A percentile compares a stretch with the other conserved stretches of the same genome.
Evolutionary conservation across 2,329 filamentous ascomycete species (phyloP).

Genomic region (Gnomoniopsis smithogilvyi): DNA sequence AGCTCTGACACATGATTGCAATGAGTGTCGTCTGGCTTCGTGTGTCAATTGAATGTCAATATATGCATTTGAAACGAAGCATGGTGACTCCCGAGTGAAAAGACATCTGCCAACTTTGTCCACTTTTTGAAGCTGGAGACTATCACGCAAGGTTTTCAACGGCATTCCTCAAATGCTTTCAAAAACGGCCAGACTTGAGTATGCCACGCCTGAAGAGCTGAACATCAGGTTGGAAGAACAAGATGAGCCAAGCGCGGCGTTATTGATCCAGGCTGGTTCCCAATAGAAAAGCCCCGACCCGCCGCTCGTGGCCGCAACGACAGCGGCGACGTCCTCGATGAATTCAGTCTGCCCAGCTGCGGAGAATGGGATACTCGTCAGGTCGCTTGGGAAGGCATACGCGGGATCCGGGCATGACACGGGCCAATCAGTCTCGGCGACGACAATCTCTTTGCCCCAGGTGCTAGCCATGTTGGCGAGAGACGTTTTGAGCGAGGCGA

Average conservation of each 20-base stretch:
- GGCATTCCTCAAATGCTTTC: neutral
- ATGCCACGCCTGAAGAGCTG: neutral
- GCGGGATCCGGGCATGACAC: constrained; percentile 57
- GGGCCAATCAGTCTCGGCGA: constrained; percentile 72
- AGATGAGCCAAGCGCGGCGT: constrained; percentile 61
- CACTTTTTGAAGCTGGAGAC: too few relatives aligned
- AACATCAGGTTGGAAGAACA: constrained; percentile 51
- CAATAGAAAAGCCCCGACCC: constrained; percentile 68
- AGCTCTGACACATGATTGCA: too few relatives aligned
- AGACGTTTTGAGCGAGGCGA: constrained; percentile 52
- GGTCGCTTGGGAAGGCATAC: constrained; percentile 59
- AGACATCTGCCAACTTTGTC: too few relatives aligned
- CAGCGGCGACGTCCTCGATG: constrained; percentile 55
- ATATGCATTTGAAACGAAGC: too few relatives aligned
- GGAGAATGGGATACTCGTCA: constrained; percentile 58
- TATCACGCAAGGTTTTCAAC: neutral
- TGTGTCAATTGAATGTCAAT: too few relatives aligned
- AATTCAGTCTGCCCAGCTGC: constrained; percentile 61
- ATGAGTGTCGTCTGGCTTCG: too few relatives aligned
- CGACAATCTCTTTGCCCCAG: constrained; percentile 63
- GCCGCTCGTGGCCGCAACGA: constrained; percentile 49
- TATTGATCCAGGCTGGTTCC: constrained; percentile 71
- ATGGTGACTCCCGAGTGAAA: too few relatives aligned
- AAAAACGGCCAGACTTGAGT: neutral
- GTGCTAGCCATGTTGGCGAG: constrained; percentile 56